Evolutionary conservation across 139 green algal species (phyloP).

Genomic region (Edaphochlamys debaryana): DNA sequence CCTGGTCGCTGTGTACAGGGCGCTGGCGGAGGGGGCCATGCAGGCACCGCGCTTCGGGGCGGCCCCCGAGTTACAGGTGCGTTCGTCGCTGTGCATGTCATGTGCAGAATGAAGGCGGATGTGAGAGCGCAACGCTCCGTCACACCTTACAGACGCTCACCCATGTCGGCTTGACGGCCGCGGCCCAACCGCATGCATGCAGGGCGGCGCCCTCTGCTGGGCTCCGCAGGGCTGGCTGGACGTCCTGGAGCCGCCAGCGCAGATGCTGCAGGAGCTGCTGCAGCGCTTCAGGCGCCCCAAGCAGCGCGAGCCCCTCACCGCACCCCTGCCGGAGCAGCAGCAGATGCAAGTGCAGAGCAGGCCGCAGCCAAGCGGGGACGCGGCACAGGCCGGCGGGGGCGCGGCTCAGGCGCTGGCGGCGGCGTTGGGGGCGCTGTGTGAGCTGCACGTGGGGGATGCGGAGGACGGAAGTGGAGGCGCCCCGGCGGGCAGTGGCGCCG

Average conservation of each 20-base stretch:
- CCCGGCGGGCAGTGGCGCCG: too few species aligned
- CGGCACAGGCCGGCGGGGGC: too few species aligned
- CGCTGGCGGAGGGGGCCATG: background rate
- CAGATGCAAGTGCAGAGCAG: background rate
- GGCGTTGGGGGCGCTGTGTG: too few species aligned
- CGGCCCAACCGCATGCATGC: background rate
- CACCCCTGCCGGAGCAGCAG: background rate
- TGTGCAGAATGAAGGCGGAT: too few species aligned
- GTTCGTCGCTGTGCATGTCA: too few species aligned
- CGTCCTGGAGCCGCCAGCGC: slow-evolving; percentile 8
- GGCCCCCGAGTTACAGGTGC: background rate
- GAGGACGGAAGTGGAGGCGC: too few species aligned
- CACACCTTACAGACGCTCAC: too few species aligned
- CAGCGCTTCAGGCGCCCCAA: slow-evolving; percentile 32
- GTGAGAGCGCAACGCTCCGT: too few species aligned
- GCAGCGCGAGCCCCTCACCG: background rate
- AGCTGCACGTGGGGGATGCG: too few species aligned
- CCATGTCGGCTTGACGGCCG: too few species aligned
- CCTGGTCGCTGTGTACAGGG: background rate
- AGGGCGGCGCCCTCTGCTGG: background rate
- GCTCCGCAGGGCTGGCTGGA: background rate
- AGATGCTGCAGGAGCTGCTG: slow-evolving; percentile 27
- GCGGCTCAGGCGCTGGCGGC: background rate
- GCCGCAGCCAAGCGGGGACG: too few species aligned
- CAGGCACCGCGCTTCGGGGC: background rate